Evolutionary conservation across 2,329 filamentous ascomycete species (phyloP).

Genomic region (Fusarium bactridioides): DNA sequence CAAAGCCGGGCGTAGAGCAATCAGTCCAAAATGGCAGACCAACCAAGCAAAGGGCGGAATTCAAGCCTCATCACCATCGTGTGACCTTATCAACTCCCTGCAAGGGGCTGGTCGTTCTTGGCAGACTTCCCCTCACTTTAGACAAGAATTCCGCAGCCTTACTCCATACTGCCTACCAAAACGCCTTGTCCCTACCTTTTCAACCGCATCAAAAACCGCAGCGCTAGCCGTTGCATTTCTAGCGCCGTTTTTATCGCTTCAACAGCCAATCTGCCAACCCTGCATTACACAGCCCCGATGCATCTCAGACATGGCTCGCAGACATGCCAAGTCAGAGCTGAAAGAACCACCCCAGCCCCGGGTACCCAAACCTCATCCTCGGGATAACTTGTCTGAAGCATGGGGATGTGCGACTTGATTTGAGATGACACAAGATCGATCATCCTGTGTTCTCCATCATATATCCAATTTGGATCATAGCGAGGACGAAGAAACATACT

Average conservation of each 20-base stretch:
- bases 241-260: constrained; percentile 18
- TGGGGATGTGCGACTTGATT: not conserved
- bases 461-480: not conserved
- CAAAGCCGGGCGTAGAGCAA: constrained; percentile 34
- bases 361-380: not conserved
- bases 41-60: constrained; percentile 1
- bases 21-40: constrained; percentile 2
- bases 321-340: constrained; percentile 35
- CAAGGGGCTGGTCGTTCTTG: not conserved
- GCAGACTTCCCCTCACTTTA: constrained; percentile 24
- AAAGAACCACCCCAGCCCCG: constrained; percentile 1
- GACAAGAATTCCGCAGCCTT: constrained; percentile 13
- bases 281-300: constrained; percentile 37
- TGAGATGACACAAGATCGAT: constrained; percentile 6
- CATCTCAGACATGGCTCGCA: constrained; percentile 5
- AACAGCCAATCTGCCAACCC: constrained; percentile 25
- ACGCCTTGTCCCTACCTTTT: constrained; percentile 32
- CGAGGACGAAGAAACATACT: not conserved
- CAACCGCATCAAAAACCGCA: constrained; percentile 1
- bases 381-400: constrained; percentile 10
- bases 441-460: not conserved
- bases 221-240: constrained; percentile 22
- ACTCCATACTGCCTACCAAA: constrained; percentile 13
- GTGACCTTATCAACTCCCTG: constrained; percentile 21
- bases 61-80: constrained; percentile 25